These are phyloP conservation scores for Carex kokanica DNA, from an alignment of 176 grass and related monocot genomes.

Conservation along the genomic window DNA sequence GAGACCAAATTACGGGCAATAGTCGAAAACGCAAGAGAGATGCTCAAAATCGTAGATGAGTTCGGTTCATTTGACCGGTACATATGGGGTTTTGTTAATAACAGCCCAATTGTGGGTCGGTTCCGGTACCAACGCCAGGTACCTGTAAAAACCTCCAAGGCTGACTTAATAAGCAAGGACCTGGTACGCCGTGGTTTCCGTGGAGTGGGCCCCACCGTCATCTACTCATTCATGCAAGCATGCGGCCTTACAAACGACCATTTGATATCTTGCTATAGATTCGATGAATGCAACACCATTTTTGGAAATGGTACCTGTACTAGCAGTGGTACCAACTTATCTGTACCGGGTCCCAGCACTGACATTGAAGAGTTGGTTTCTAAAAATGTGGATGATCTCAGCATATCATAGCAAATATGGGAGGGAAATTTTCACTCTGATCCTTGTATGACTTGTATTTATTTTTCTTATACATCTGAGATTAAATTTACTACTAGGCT, in stretches of 20 bases:
- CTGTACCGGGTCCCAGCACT: conserved; percentile 20
- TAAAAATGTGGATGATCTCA: conserved; percentile 54
- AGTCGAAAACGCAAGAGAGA: conserved; percentile 80
- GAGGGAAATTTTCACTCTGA: not conserved
- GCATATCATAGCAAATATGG: conserved; percentile 55
- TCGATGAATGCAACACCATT: conserved; percentile 43
- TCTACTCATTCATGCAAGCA: conserved; percentile 96
- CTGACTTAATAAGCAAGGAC: conserved; percentile 95
- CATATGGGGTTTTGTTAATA: conserved; percentile 85
- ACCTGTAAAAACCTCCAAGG: conserved; percentile 77
- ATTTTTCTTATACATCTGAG: not conserved
- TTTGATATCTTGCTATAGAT: conserved; percentile 75
- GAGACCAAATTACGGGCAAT: conserved; percentile 79
- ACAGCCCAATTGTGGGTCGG: conserved; percentile 73
- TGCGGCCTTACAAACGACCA: conserved; percentile 91
- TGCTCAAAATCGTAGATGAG: conserved; percentile 77
- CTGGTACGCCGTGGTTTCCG: conserved; percentile 80
- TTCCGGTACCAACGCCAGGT: conserved; percentile 89
- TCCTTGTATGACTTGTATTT: not conserved
- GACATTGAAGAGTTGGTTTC: conserved; percentile 31
- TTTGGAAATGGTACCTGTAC: conserved; percentile 7
- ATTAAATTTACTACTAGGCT: not conserved
- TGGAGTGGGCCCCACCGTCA: conserved; percentile 71
- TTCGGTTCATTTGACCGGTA: conserved; percentile 93
- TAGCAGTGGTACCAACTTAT: conserved; percentile 18